Evolutionary conservation across 768 basidiomycete species (phyloP), one percentile per base, ranked within the genome.

Genomic region (Hemileccinum rubropunctum): DNA sequence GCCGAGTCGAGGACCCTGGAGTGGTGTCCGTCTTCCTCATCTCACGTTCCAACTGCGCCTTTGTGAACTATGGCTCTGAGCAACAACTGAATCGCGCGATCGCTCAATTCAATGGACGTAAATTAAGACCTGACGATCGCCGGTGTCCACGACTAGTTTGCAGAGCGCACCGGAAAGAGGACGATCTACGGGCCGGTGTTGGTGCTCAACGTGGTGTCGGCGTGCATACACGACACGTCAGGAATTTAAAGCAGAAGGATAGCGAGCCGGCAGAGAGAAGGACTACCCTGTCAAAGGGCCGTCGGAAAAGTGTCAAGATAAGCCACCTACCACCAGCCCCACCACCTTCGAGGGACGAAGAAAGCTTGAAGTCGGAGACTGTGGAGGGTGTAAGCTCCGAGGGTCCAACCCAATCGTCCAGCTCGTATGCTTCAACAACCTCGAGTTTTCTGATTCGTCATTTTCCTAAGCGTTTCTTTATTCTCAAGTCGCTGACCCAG

Each of bases 41-140:
- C 58, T 79, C 86, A n/a, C 82, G 91, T n/a, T 95, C 93, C 3
- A 91, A 83, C 61, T 98, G 95, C 68, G 91, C 91, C 4, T 98
- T 98, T 62, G 80, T 95, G 67, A 98, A 98, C 67, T 95, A 86
- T 61, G 78, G 81, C 41, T 78, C 76, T 0, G 79, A 87, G 58
- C 69, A 62, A 6, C 73, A 83, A 50, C 71, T 98, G 18, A 71
- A 79, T 9, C 70, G 70, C 5, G 92, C 91, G 4, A 89, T 95
- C 49, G 59, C 64, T 3, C 77, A 73, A 41, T 93, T 90, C 69
- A 86, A 91, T 64, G 90, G 89, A 11, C 67, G 72, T 41, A 74
- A 80, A 0, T 66, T 98, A 26, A 83, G 93, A 18, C 76, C 86
- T 0, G 66, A 71, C 53, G 91, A 97, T 60, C 73, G 79, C 10